Conservation (phyloP, 2,329 filamentous ascomycete genomes). For the Ascochyta fabae region DNA sequence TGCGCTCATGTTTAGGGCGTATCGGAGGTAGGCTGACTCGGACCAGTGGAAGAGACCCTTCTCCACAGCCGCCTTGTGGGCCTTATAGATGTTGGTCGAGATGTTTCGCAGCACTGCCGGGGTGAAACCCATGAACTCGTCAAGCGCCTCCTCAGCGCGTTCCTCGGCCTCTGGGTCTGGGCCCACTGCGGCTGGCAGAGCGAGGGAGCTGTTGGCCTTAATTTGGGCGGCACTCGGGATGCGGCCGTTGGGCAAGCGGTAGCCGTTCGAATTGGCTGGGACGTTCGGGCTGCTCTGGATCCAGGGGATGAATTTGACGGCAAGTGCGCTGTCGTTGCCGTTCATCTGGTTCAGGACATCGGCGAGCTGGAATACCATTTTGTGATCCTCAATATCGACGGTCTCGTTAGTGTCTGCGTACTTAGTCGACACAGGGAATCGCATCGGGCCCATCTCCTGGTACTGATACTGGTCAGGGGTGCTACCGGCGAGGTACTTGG, state of each 20-base stretch:
- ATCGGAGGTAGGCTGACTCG: constrained; percentile 67
- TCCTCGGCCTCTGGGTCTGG: constrained; percentile 29
- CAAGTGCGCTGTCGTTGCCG: constrained; percentile 53
- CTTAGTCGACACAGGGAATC: constrained; percentile 62
- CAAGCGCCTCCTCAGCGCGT: constrained; percentile 27
- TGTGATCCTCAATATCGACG: constrained; percentile 66
- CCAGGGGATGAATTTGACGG: constrained; percentile 69
- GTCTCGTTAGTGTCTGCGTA: constrained; percentile 63
- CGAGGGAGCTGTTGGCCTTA: constrained; percentile 35
- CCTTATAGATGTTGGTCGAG: constrained; percentile 56
- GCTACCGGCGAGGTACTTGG: constrained; percentile 65
- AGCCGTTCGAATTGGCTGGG: constrained; percentile 51
- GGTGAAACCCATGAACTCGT: constrained; percentile 29
- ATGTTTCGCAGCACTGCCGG: constrained; percentile 49
- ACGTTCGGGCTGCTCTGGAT: constrained; percentile 64
- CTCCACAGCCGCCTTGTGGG: constrained; percentile 61
- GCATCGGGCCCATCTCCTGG: constrained; percentile 72
- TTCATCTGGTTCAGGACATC: constrained; percentile 67
- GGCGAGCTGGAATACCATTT: constrained; percentile 69
- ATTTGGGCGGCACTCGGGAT: constrained; percentile 43
- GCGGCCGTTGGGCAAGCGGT: constrained; percentile 42
- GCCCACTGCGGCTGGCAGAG: constrained; percentile 19
- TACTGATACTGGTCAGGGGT: constrained; percentile 69
- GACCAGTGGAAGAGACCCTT: constrained; percentile 68
- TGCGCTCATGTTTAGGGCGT: constrained; percentile 63